These are phyloP conservation scores for Beauveria sp. DNA, from an alignment of 2,329 filamentous ascomycete species.

Conservation along the genomic window DNA sequence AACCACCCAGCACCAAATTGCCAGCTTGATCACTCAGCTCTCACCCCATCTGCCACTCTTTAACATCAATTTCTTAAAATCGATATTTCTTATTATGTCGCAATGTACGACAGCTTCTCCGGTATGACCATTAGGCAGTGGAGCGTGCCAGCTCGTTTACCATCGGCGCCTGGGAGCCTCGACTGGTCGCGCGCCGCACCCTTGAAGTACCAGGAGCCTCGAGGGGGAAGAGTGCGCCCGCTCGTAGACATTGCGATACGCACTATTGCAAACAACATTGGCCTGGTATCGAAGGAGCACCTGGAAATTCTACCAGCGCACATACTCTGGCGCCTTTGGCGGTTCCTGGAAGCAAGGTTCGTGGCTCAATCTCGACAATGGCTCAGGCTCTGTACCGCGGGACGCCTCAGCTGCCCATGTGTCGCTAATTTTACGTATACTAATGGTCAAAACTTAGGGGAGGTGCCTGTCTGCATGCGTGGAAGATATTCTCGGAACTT, in stretches of 20 bases:
- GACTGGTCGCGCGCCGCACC: conserved; percentile 30
- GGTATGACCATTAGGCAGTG: conserved; percentile 33
- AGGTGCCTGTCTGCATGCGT: conserved; percentile 27
- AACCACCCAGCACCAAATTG: background rate
- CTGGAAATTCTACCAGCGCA: conserved; percentile 27
- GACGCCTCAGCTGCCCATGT: background rate
- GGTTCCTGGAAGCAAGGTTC: conserved; percentile 32
- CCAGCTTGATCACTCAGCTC: background rate
- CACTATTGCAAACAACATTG: conserved; percentile 30
- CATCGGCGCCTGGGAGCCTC: conserved; percentile 15
- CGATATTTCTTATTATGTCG: background rate
- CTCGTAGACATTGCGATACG: conserved; percentile 32
- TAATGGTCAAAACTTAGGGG: background rate
- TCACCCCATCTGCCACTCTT: background rate
- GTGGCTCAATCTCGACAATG: conserved; percentile 12
- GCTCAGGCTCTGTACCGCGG: no score
- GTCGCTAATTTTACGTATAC: background rate
- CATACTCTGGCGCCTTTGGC: conserved; percentile 32
- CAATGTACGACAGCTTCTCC: conserved; percentile 26
- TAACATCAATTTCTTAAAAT: background rate
- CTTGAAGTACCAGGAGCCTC: conserved; percentile 15
- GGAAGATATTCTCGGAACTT: conserved; percentile 31
- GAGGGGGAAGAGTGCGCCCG: conserved; percentile 25
- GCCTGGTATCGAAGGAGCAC: conserved; percentile 25
- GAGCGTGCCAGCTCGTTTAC: conserved; percentile 23